A percentile compares a stretch with the other conserved stretches of the same genome.
These are phyloP conservation scores for Metschnikowia aberdeeniae DNA, from an alignment of 805 yeast genomes.

Conservation along the genomic window DNA sequence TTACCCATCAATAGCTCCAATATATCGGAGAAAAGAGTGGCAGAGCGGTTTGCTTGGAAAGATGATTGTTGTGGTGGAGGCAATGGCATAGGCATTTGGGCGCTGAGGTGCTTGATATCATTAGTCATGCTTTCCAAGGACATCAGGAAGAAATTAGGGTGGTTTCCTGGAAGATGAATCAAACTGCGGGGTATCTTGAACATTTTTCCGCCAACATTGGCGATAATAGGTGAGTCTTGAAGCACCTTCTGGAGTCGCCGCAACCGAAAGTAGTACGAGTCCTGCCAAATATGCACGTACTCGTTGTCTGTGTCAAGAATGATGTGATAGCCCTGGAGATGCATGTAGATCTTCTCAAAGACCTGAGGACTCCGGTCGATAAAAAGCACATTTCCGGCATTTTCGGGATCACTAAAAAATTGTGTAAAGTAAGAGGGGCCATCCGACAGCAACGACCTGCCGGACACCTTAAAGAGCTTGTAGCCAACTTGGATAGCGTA, in stretches of 20 bases:
- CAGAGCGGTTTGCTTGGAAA: slow-evolving; percentile 47
- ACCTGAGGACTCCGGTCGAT: slow-evolving; percentile 73
- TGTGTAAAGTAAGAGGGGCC: slow-evolving; percentile 85
- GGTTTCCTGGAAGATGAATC: slow-evolving; percentile 59
- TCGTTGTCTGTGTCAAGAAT: slow-evolving; percentile 56
- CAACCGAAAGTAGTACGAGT: slow-evolving; percentile 68
- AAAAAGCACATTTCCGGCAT: slow-evolving; percentile 44
- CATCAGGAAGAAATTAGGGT: slow-evolving; percentile 72
- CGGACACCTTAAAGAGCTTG: slow-evolving; percentile 60
- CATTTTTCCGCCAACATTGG: slow-evolving; percentile 53
- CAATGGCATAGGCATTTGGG: slow-evolving; percentile 47
- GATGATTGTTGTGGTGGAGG: slow-evolving; percentile 77
- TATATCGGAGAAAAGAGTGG: slow-evolving; percentile 51
- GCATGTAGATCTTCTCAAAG: slow-evolving; percentile 62
- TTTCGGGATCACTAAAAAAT: slow-evolving; percentile 47
- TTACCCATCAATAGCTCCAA: slow-evolving; percentile 56
- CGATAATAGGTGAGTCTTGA: slow-evolving; percentile 51
- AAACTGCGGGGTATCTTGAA: slow-evolving; percentile 58
- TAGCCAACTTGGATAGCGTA: slow-evolving; percentile 70
- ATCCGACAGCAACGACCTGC: slow-evolving; percentile 82
- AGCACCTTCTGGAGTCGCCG: slow-evolving; percentile 50
- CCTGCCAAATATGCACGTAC: slow-evolving; percentile 59
- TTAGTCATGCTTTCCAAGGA: slow-evolving; percentile 50
- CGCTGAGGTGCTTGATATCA: slow-evolving; percentile 40
- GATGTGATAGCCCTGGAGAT: slow-evolving; percentile 77